Evolutionary conservation across 2,329 filamentous ascomycete genomes (phyloP), one percentile per base, ranked within the genome.

Genomic region (Drechslera avenae): DNA sequence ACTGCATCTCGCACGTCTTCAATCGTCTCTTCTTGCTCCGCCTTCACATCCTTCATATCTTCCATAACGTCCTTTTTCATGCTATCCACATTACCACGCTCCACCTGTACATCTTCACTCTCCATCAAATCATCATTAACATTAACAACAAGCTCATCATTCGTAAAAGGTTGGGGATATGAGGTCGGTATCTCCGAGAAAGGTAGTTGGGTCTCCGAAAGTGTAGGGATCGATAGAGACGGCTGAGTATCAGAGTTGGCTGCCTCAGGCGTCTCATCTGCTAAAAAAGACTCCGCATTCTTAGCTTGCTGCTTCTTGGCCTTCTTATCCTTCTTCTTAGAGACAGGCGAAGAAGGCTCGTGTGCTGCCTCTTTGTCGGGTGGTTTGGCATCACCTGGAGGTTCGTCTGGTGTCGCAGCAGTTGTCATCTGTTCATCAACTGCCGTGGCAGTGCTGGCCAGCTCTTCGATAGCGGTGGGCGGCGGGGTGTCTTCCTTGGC

Each of bases 231-330:
- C 54, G 56, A 52, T 50, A 60, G 63, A 66, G 63, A 66, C 63
- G 63, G 46, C 63, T 63, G 63, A 64, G 63, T 62, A 58, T 67
- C 62, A 64, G 63, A 64, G 37, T 64, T 67, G 62, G 60, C 62
- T 65, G 56, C 62, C 62, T 64, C 62, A 66, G 63, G 54, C 65
- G 64, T 60, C 65, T 68, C 65, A 63, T 59, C 50, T 55, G 63
- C 65, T 68, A 67, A 67, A 67, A 67, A 66, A 66, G 66, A 50
- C 60, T 54, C 63, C 18, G 45, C 57, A 40, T 61, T 63, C 47
- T 60, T 57, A 46, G 43, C 53, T 54, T 23, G 21, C 21, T 63
- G 54, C 46, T 63, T 64, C 41, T 60, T 64, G 12, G 47, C 52
- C 54, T 66, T 64, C n/a, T 58, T 64, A 40, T 64, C 67, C 52